Evolutionary conservation across 2,329 filamentous ascomycete genomes (phyloP), one percentile per base, ranked within the genome.

Genomic region (Coniella vitis): DNA sequence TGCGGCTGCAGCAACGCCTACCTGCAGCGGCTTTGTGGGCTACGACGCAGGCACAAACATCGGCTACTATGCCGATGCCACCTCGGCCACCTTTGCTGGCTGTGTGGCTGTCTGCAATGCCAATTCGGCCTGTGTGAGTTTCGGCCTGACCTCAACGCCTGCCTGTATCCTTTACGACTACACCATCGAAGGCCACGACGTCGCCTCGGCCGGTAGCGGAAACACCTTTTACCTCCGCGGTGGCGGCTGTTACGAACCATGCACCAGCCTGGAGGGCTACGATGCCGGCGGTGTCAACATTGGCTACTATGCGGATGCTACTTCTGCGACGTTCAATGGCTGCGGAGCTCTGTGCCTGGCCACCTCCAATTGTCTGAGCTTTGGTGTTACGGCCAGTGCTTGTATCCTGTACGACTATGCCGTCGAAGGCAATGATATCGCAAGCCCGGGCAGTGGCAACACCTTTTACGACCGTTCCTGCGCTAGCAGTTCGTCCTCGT

Each of bases 121-220:
- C 39, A 53, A 51, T 39, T 14, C 40, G 12, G 51, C 51, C 4
- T 53, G 51, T 40, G 19, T 53, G 16, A 51, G 47, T 40, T 53
- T 53, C n/a, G 51, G 47, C 9, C 36, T 53, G 10, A 41, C 45
- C 17, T 19, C 48, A 14, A 12, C 36, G n/a, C 45, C 43, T 10
- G 51, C 51, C 4, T 53, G 51, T 19, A 53, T 53, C 12, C 43
- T 53, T 12, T 53, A 53, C 20, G n/a, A 38, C 20, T 53, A 53
- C 19, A 21, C 25, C 4, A 48, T 53, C 4, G 51, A 53, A 40
- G 51, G 51, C 12, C 50, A 61, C 25, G 49, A 56, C 35, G 57
- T 68, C 7, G 57, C 66, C 12, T 60, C 65, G 12, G 55, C 57
- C 4, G 37, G 43, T 0, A 63, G 63, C 1, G 62, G 61, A 4